phyloP scores from a whole-genome alignment of 2,329 filamentous ascomycete species.

The Onygena corvina region DNA sequence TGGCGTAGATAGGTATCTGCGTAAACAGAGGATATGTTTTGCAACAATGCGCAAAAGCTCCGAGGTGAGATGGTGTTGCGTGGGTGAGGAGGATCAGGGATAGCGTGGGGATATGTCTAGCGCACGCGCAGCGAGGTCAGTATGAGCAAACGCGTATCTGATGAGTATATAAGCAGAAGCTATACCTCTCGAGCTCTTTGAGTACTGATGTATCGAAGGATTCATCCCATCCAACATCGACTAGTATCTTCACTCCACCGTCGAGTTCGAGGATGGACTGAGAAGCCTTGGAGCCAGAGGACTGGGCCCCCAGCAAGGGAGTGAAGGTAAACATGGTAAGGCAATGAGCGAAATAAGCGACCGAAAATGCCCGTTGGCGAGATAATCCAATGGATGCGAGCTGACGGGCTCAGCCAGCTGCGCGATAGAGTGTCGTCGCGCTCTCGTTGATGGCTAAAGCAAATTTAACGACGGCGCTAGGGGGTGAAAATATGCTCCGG shows the following conservation, averaged over 20 bases:
- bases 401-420: neutral
- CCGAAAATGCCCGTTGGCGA: neutral
- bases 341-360: neutral
- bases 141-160: neutral
- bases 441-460: neutral
- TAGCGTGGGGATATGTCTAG: slow-evolving; percentile 75
- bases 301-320: slow-evolving; percentile 80
- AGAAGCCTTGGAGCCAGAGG: slow-evolving; percentile 63
- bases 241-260: slow-evolving; percentile 85
- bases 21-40: slow-evolving; percentile 88
- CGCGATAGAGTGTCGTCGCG: neutral
- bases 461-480: neutral
- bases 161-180: slow-evolving; percentile 11
- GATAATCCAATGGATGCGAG: neutral
- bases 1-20: slow-evolving; percentile 88
- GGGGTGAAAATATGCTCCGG: neutral
- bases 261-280: slow-evolving; percentile 96
- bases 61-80: slow-evolving; percentile 79
- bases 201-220: slow-evolving; percentile 72
- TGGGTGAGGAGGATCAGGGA: slow-evolving; percentile 92
- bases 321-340: slow-evolving; percentile 84
- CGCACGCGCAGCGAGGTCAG: neutral
- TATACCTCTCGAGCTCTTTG: slow-evolving; percentile 77
- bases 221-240: slow-evolving; percentile 95
- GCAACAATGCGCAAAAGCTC: slow-evolving; percentile 91